Percentiles rank a stretch among this genome's conserved stretches.
phyloP scores from a whole-genome alignment of 306 rosid species.

The Pterocarpus macrocarpus region DNA sequence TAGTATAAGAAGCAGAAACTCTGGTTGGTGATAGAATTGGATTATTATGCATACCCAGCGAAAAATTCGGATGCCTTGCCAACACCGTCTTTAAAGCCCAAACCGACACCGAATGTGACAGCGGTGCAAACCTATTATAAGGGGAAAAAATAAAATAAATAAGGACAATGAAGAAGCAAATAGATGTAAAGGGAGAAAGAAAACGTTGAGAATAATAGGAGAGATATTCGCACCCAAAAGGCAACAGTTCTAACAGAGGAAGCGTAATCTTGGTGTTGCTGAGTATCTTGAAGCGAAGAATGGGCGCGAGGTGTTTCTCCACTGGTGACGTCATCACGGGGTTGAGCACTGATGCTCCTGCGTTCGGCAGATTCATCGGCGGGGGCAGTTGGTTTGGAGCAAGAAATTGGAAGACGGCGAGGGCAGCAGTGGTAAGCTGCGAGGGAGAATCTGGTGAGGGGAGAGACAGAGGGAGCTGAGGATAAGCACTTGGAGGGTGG shows the following conservation, averaged over 20 bases:
- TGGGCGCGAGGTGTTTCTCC: conserved; percentile 23
- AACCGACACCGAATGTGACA: conserved; percentile 82
- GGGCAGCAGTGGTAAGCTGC: conserved; percentile 39
- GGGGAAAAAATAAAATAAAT: not conserved
- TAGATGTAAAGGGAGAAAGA: conserved; percentile 32
- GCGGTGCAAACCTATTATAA: conserved; percentile 73
- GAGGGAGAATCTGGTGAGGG: not conserved
- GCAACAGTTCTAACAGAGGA: conserved; percentile 81
- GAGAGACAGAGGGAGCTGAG: not conserved
- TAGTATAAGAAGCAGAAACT: not conserved
- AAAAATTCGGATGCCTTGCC: conserved; percentile 87
- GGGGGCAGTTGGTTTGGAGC: conserved; percentile 53
- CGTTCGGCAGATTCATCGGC: conserved; percentile 55
- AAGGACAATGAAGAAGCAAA: not conserved
- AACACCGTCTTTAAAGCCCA: conserved; percentile 81
- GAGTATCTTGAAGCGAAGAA: not conserved
- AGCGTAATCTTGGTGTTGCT: conserved; percentile 54
- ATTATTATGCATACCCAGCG: conserved; percentile 75
- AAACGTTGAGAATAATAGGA: not conserved
- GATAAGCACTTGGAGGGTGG: conserved; percentile 50
- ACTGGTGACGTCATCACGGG: conserved; percentile 47
- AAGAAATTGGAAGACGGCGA: conserved; percentile 48
- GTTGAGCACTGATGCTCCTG: conserved; percentile 55
- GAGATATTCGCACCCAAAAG: conserved; percentile 71
- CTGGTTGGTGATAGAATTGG: conserved; percentile 27